Base-by-base conservation (phyloP, 495 filamentous ascomycete species). In the Hyphodiscus hymeniophilus region DNA sequence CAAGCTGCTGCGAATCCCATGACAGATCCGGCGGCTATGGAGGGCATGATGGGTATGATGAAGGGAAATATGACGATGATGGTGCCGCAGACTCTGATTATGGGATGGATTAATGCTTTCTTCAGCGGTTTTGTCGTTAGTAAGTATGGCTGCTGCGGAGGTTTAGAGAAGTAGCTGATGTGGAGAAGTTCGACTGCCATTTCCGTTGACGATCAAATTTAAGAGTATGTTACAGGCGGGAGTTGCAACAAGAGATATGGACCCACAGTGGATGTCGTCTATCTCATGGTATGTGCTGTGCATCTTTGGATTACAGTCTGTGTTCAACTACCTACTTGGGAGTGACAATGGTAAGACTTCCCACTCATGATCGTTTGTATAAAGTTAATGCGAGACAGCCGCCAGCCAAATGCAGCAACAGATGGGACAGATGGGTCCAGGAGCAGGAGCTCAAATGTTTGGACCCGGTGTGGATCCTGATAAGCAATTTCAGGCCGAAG, bases 11-110 rank as follows among this genome's bases (percentile, higher is more conserved):
- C 87, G 42, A 97, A 98, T 66, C 92, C 94, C 16, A 90, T 97
- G 86, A 85, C 82, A 28, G 92, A 98, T 66, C 92, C 92, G n/a
- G 85, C 82, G 41, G 89, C 86, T 40, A 98, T 97, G 94, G 94
- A 97, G 61, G 89, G 87, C 47, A 96, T 97, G 91, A 97, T 97
- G 92, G 91, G 91, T 47, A 94, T 94, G 89, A 87, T 97, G 81
- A 98, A 96, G 79, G 89, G 89, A 42, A 95, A 98, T 60, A 95
- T 98, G 87, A 89, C 91, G 55, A 97, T 95, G 92, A 97, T 98
- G 75, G 88, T 98, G 33, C 94, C 92, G 38, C 94, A 98, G 64
- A 97, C 90, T 3, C 66, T 97, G 65, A 97, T 97, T 54, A 98
- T 98, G 92, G 88, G 92, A 44, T 98, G 92, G 92, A 96, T 98